Conservation (phyloP, 768 basidiomycete genomes). For the Xerocomellus chrysenteron region DNA sequence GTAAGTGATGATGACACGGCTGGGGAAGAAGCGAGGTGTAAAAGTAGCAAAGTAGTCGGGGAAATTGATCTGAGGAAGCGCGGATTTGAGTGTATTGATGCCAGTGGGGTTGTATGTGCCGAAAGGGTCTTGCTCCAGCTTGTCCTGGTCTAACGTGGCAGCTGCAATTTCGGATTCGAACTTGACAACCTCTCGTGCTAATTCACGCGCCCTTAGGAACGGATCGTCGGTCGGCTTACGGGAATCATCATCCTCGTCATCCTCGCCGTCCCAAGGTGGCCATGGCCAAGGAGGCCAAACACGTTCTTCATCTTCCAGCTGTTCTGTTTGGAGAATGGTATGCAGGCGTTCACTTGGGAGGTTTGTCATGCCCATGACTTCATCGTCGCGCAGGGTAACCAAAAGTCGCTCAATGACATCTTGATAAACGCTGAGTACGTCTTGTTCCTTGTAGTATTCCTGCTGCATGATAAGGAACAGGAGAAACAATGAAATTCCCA, state of each 20-base stretch:
- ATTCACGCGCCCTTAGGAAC: conserved; percentile 50
- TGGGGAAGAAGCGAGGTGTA: conserved; percentile 72
- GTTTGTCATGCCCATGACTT: conserved; percentile 20
- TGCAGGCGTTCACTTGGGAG: conserved; percentile 13
- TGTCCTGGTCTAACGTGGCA: conserved; percentile 79
- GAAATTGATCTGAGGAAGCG: conserved; percentile 78
- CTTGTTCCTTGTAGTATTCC: conserved; percentile 88
- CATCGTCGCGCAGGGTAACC: conserved; percentile 50
- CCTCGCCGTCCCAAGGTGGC: conserved; percentile 79
- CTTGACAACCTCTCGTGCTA: conserved; percentile 68
- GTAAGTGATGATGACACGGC: conserved; percentile 77
- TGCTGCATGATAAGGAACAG: conserved; percentile 27
- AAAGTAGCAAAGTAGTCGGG: conserved; percentile 85
- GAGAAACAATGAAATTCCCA: background rate
- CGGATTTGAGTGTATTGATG: conserved; percentile 63
- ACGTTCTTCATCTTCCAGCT: conserved; percentile 30
- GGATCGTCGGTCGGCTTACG: conserved; percentile 34
- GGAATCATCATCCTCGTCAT: conserved; percentile 42
- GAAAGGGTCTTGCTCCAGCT: conserved; percentile 75
- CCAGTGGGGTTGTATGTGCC: conserved; percentile 85
- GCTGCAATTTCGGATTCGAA: conserved; percentile 80
- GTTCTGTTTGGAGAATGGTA: conserved; percentile 38
- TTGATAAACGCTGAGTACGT: conserved; percentile 67
- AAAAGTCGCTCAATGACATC: conserved; percentile 69
- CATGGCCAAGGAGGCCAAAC: conserved; percentile 83